A percentile compares a stretch with the other conserved stretches of the same genome.
These are phyloP conservation scores for Lipomyces chichibuensis DNA, from an alignment of 805 yeast genomes.

Conservation along the genomic window DNA sequence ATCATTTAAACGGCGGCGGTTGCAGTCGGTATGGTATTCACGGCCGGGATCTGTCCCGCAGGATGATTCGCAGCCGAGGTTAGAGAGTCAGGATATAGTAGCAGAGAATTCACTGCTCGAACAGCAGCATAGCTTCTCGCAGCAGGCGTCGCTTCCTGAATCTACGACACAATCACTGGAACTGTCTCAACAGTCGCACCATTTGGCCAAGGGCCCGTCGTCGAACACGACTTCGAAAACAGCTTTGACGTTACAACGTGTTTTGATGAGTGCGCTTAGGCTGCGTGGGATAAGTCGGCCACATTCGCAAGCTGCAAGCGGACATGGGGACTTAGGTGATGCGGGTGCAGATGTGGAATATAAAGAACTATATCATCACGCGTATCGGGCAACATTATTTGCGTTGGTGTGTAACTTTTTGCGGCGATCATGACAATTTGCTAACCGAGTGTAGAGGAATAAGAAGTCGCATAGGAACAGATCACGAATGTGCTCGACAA, in stretches of 20 bases:
- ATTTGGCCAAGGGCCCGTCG: neutral
- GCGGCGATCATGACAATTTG: neutral
- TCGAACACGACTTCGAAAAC: neutral
- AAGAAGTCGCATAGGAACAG: neutral
- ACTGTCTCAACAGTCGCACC: neutral
- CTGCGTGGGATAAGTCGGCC: constrained; percentile 42
- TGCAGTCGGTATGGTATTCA: neutral
- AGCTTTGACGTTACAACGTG: constrained; percentile 2
- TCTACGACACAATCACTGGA: neutral
- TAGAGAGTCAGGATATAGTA: neutral
- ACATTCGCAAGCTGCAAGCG: neutral
- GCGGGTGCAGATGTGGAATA: constrained; percentile 36
- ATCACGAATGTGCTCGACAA: neutral
- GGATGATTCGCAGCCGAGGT: neutral
- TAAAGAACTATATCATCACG: constrained; percentile 39
- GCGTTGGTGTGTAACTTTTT: constrained; percentile 35
- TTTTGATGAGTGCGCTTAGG: constrained; percentile 44
- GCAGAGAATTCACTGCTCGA: neutral
- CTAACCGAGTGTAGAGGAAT: neutral
- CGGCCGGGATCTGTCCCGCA: neutral
- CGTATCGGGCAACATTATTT: constrained; percentile 39
- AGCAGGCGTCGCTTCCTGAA: neutral
- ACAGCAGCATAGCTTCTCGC: neutral
- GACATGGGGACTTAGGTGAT: neutral
- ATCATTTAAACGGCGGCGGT: neutral